A percentile compares a stretch with the other conserved stretches of the same genome.
Conservation (phyloP, 2,329 filamentous ascomycete species). For the Zalaria sp. region DNA sequence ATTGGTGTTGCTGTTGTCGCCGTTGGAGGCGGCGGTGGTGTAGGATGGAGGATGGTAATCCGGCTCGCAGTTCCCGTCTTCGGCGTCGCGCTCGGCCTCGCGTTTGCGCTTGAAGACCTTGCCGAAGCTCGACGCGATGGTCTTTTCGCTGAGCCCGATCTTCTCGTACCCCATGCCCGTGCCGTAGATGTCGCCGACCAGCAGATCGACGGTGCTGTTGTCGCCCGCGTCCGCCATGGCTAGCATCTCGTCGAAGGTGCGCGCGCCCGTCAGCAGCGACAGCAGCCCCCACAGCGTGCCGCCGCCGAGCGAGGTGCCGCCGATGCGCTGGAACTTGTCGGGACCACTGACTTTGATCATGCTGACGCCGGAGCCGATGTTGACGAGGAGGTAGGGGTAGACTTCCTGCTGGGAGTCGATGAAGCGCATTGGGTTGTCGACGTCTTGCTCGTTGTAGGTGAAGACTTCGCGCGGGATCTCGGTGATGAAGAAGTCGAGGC, state of each 20-base stretch:
- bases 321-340: constrained; percentile 74
- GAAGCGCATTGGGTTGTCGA: constrained; percentile 70
- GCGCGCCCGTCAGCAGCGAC: constrained; percentile 79
- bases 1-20: too few species aligned
- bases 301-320: constrained; percentile 85
- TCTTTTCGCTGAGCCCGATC: constrained; percentile 88
- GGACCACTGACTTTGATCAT: constrained; percentile 96
- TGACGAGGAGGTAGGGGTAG: constrained; percentile 94
- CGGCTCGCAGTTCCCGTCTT: constrained; percentile 46
- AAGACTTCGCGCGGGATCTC: constrained; percentile 96
- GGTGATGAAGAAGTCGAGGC: constrained; percentile 96
- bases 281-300: constrained; percentile 96
- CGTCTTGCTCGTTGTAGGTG: constrained; percentile 68
- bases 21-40: too few species aligned
- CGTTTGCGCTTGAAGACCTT: constrained; percentile 92
- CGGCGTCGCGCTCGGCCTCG: constrained; percentile 63
- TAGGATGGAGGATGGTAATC: too few species aligned
- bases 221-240: constrained; percentile 81
- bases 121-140: constrained; percentile 91
- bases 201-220: constrained; percentile 86
- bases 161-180: constrained; percentile 93
- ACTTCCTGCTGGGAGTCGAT: constrained; percentile 63
- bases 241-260: constrained; percentile 96
- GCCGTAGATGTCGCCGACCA: constrained; percentile 96
- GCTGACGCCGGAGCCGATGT: constrained; percentile 92